Base-by-base conservation (phyloP, 2,329 filamentous ascomycete genomes). In the Podosphaera xanthii region DNA sequence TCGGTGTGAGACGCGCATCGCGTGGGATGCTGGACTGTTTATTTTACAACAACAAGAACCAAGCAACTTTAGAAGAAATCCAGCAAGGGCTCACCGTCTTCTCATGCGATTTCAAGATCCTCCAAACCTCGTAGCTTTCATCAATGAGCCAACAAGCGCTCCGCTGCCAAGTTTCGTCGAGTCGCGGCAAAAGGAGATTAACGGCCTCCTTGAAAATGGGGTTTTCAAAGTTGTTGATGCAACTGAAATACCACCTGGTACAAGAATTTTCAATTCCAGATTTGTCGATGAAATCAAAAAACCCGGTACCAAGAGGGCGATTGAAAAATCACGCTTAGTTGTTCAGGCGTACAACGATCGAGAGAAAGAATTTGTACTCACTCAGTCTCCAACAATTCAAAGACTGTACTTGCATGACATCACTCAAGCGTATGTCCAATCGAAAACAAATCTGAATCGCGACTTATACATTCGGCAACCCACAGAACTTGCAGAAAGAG, bases 211-310 rank as follows among this genome's bases (percentile, higher is more conserved):
- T 7, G 14, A 60, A 12, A 44, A 44, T 6, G 40, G 40, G 10
- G 35, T 30, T 40, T n/a, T 42, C 22, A 31, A 30, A 44, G 30
- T 40, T 7, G 8, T 31, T 22, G 9, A 40, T 34, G 36, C 0
- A 30, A 44, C 4, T 44, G 40, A 55, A n/a, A 44, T 44, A 5
- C 40, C 40, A 12, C 40, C 40, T 6, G 57, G 50, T 3, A 49
- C 22, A 1, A 38, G 50, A 34, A 49, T 63, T 2, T 62, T 61
- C 40, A 61, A 61, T 22, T 58, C 30, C 2, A 22, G 59, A 4
- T 62, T 62, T 56, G 44, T 63, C 4, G 60, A 63, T 44, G 53
- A 62, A 44, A 54, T 63, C 1, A 63, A 63, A 35, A 57, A 61
- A n/a, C 22, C 55, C 7, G 36, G 58, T 3, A 62, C 52, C 6